These are phyloP conservation scores for Candida dajiaensis DNA, from an alignment of 805 yeast species.

Conservation along the genomic window DNA sequence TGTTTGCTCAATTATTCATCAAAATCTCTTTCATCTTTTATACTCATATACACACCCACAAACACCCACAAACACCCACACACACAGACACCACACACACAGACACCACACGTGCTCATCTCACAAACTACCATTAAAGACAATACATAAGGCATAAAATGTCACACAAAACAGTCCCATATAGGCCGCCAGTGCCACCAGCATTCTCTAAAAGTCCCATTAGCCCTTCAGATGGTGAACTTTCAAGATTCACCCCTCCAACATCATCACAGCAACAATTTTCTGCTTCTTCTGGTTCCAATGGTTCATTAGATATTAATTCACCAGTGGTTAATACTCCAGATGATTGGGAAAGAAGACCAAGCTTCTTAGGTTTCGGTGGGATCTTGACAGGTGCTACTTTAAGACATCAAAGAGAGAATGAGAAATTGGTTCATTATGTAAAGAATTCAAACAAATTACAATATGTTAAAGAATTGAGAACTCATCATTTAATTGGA, in stretches of 20 bases:
- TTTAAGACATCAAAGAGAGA: constrained; percentile 16
- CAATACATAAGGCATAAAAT: no score
- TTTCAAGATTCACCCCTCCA: not conserved
- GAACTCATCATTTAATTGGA: constrained; percentile 46
- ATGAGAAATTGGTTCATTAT: constrained; percentile 17
- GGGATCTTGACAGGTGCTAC: constrained; percentile 13
- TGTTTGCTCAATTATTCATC: no score
- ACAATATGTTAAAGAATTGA: constrained; percentile 29
- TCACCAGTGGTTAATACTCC: not conserved
- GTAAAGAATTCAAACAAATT: constrained; percentile 13
- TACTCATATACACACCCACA: no score
- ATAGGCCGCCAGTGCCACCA: not conserved
- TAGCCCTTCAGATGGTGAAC: not conserved
- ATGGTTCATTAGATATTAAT: not conserved
- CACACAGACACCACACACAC: no score
- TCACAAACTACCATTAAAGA: no score
- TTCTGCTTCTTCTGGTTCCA: not conserved
- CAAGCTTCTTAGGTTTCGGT: constrained; percentile 17
- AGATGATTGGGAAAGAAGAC: constrained; percentile 9
- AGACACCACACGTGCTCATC: no score
- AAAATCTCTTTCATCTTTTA: no score
- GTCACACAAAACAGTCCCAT: not conserved
- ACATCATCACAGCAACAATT: not conserved
- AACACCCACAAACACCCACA: no score
- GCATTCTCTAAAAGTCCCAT: not conserved